A percentile compares a stretch with the other conserved stretches of the same genome.
Conservation (phyloP, 768 basidiomycete species). For the Leccinum disarticulatum region DNA sequence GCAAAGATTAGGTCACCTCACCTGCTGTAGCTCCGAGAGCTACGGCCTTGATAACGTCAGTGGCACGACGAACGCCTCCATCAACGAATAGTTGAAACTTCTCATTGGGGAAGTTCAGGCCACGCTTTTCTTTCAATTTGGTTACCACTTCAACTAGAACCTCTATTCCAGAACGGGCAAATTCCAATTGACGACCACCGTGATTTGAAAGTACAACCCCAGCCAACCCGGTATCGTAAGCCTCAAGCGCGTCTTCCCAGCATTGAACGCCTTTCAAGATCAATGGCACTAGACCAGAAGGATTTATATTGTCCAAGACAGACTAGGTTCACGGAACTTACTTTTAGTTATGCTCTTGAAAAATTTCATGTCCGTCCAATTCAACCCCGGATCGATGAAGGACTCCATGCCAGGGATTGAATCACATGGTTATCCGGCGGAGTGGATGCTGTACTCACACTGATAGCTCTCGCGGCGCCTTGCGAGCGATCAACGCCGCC, state of each 20-base stretch:
- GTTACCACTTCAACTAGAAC: conserved; percentile 83
- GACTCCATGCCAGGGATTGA: conserved; percentile 44
- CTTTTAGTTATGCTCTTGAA: conserved; percentile 79
- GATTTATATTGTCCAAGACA: conserved; percentile 3
- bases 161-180: conserved; percentile 85
- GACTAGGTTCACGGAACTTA: conserved; percentile 17
- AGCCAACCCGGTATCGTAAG: conserved; percentile 71
- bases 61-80: conserved; percentile 91
- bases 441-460: conserved; percentile 44
- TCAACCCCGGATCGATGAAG: conserved; percentile 91
- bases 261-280: conserved; percentile 88
- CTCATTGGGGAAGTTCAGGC: conserved; percentile 72
- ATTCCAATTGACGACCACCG: conserved; percentile 77
- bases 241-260: conserved; percentile 87
- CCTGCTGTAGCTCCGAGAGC: conserved; percentile 90
- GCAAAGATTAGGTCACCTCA: conserved; percentile 18
- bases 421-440: neutral
- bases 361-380: conserved; percentile 68
- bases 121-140: conserved; percentile 64
- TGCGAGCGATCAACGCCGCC: conserved; percentile 75
- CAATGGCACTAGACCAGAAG: conserved; percentile 67
- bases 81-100: conserved; percentile 87
- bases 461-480: conserved; percentile 93
- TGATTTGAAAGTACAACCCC: conserved; percentile 89
- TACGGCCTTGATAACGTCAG: conserved; percentile 85